phyloP scores from a whole-genome alignment of 768 basidiomycete species.

The Lepiota subincarnata region DNA sequence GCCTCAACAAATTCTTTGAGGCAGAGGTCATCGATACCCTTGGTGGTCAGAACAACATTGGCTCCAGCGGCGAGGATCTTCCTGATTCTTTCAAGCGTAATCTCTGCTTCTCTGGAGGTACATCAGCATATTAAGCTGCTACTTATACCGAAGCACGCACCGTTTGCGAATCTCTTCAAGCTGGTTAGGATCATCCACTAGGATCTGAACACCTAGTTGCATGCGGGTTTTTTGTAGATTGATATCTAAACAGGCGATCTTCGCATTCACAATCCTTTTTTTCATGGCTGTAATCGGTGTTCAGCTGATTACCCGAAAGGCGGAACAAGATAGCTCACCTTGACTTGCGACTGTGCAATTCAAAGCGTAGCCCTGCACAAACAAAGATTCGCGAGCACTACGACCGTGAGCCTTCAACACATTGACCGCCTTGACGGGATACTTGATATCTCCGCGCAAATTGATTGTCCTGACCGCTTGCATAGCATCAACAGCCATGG shows the following conservation, averaged over 20 bases:
- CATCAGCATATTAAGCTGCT: conserved; percentile 1
- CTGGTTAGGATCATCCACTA: conserved; percentile 95
- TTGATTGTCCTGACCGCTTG: conserved; percentile 94
- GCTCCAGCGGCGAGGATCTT: conserved; percentile 96
- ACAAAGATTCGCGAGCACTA: conserved; percentile 91
- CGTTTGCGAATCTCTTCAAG: conserved; percentile 94
- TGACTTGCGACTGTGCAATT: conserved; percentile 99
- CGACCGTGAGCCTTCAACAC: conserved; percentile 96
- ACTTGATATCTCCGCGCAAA: conserved; percentile 91
- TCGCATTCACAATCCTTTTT: conserved; percentile 86
- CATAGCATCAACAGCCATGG: conserved; percentile 99
- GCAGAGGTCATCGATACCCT: conserved; percentile 97
- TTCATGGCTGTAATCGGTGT: conserved; percentile 77
- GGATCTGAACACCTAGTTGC: conserved; percentile 96
- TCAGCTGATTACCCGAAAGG: conserved; percentile 1
- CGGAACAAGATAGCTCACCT: conserved; percentile 47
- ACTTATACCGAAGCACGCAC: conserved; percentile 34
- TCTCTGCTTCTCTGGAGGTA: conserved; percentile 83
- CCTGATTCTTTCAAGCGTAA: conserved; percentile 90
- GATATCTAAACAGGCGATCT: conserved; percentile 98
- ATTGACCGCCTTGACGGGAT: conserved; percentile 99
- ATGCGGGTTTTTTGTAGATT: conserved; percentile 95
- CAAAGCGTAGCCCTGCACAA: conserved; percentile 93
- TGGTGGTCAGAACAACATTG: conserved; percentile 95
- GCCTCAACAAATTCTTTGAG: conserved; percentile 99